These are phyloP conservation scores for Leccinum griseonigrum DNA, from an alignment of 1,284 basidiomycete species.

Conservation along the genomic window DNA sequence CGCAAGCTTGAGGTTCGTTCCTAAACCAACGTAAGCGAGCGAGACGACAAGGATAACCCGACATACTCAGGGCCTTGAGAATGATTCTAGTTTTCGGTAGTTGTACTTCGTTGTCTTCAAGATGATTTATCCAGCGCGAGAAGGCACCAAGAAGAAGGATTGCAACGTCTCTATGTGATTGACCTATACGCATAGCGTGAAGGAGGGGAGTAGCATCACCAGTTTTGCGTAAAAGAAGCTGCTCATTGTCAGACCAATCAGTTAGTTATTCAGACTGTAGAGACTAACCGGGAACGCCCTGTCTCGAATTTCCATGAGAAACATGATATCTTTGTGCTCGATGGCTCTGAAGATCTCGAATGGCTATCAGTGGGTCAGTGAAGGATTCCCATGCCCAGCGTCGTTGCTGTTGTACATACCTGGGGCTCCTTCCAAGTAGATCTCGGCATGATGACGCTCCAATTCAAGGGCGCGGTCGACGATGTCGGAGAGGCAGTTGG, in stretches of 20 bases:
- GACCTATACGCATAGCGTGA: constrained; percentile 78
- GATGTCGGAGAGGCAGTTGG: constrained; percentile 32
- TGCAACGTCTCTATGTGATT: constrained; percentile 70
- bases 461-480: constrained; percentile 28
- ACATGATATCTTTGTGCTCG: constrained; percentile 70
- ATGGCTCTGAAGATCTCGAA: constrained; percentile 74
- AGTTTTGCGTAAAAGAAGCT: constrained; percentile 71
- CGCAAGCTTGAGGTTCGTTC: constrained; percentile 76
- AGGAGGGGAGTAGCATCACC: constrained; percentile 75
- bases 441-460: constrained; percentile 20
- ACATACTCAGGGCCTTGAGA: constrained; percentile 71
- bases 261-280: not conserved
- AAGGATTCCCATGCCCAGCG: not conserved
- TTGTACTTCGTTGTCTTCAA: constrained; percentile 68
- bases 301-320: constrained; percentile 77
- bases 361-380: constrained; percentile 43
- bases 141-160: constrained; percentile 77
- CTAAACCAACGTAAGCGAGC: constrained; percentile 36
- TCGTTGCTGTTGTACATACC: constrained; percentile 34
- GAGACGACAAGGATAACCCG: not conserved
- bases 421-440: constrained; percentile 60
- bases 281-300: constrained; percentile 65
- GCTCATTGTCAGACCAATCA: constrained; percentile 4
- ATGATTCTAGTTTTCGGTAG: constrained; percentile 61
- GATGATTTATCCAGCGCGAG: constrained; percentile 75